Base-by-base conservation (phyloP, 2,329 filamentous ascomycete species). In the Neoscytalidium dimidiatum region DNA sequence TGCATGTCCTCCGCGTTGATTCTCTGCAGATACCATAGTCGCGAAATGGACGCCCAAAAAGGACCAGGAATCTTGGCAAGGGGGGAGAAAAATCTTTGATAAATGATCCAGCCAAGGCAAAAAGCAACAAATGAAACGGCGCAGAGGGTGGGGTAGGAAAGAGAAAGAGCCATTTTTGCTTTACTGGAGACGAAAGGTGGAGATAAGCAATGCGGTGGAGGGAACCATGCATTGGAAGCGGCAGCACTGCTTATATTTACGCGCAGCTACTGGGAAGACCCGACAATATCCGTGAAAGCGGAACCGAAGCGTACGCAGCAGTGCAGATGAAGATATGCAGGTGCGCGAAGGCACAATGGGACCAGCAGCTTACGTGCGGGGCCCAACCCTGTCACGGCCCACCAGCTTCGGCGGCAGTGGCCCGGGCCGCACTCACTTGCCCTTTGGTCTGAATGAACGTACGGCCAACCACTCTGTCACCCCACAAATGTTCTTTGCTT, bases 11-110 rank as follows among this genome's bases (percentile, higher is more conserved):
- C 71, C n/a, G 35, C 48, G 26, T 67, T 67, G 35, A 68, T 67
- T 23, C 66, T 68, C 31, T 69, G 68, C 68, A 73, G 70, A 29
- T 71, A 64, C 71, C 70, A 73, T 68, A 68, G 68, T 35, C 71
- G 67, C 3, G 71, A 71, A 5, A 73, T 23, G 4, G 69, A 68
- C 3, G 71, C 65, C 71, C 71, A 19, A 17, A 70, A 9, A 2
- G 72, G 72, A 0, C 73, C 73, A 1, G 72, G 71, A 5, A 74
- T 61, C 28, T 61, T 63, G 19, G 69, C 65, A 35, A 70, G 66
- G 6, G 69, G 68, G 31, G 68, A 68, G 21, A 70, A 53, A 7
- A 65, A 67, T 14, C 64, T 43, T 9, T 66, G 44, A 41, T 71
- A 71, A 9, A 67, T 31, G 35, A 68, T 66, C 69, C 69, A 71